Conservation (phyloP, 768 basidiomycete species). For the Pleurotus eryngii region DNA sequence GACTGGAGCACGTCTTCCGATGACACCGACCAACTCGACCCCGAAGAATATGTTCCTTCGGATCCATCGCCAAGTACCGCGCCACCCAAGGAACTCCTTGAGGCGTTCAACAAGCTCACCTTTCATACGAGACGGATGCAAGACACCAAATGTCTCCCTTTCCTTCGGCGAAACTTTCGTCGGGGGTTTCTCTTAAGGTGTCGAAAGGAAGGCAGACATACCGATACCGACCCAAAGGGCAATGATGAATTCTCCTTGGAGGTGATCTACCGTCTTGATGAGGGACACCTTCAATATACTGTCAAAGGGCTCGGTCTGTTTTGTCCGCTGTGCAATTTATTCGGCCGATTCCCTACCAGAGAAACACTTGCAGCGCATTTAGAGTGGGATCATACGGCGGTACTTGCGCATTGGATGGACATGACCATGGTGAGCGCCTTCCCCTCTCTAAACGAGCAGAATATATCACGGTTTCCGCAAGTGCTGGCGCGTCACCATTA, state of each 20-base stretch:
- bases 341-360: slow-evolving; percentile 37
- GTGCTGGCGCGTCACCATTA: slow-evolving; percentile 1
- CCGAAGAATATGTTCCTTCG: background rate
- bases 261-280: slow-evolving; percentile 3
- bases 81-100: slow-evolving; percentile 30
- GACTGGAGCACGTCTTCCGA: background rate
- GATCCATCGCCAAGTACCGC: background rate
- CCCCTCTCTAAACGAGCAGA: background rate
- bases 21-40: background rate
- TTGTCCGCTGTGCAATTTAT: slow-evolving; percentile 51
- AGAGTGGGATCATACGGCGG: slow-evolving; percentile 43
- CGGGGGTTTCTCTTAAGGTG: slow-evolving; percentile 38
- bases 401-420: slow-evolving; percentile 35
- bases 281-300: slow-evolving; percentile 19
- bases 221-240: too few relatives aligned
- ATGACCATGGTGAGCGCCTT: background rate
- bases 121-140: slow-evolving; percentile 33
- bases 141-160: slow-evolving; percentile 43
- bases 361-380: slow-evolving; percentile 48
- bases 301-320: slow-evolving; percentile 36
- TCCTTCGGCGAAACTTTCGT: slow-evolving; percentile 50
- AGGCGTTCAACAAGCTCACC: slow-evolving; percentile 29
- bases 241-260: background rate
- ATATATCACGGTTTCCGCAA: background rate
- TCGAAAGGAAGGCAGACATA: background rate